Conservation (phyloP, 495 filamentous ascomycete genomes). For the Aspergillus sclerotiicarbonarius region DNA sequence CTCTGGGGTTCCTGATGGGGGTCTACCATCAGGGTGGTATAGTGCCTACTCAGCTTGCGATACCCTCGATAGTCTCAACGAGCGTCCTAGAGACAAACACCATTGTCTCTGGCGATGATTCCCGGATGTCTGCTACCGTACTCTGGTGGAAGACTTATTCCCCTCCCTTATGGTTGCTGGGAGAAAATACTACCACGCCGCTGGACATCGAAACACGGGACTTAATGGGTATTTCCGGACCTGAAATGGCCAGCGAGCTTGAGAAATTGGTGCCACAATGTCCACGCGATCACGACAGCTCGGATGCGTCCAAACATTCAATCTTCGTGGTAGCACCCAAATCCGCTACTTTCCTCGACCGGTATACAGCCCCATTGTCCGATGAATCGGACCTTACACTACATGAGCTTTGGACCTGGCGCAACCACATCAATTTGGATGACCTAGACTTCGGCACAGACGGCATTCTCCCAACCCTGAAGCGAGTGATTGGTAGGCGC, state of each 20-base stretch:
- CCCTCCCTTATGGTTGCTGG: constrained; percentile 88
- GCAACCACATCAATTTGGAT: constrained; percentile 81
- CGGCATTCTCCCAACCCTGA: constrained; percentile 71
- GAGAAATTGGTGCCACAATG: constrained; percentile 55
- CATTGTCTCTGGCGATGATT: constrained; percentile 26
- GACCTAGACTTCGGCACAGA: constrained; percentile 88
- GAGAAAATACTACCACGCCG: constrained; percentile 59
- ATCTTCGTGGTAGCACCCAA: constrained; percentile 66
- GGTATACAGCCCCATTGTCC: constrained; percentile 43
- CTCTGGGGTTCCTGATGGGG: constrained; percentile 81
- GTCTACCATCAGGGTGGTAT: constrained; percentile 93
- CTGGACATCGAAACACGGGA: constrained; percentile 65
- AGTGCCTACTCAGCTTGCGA: constrained; percentile 70
- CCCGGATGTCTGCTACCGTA: constrained; percentile 58
- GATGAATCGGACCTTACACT: constrained; percentile 30
- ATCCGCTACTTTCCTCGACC: constrained; percentile 70
- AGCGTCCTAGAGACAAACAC: constrained; percentile 13
- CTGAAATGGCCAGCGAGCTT: constrained; percentile 59
- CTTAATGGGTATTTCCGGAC: constrained; percentile 74
- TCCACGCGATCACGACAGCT: constrained; percentile 7
- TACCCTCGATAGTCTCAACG: constrained; percentile 36
- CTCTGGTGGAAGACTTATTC: constrained; percentile 99
- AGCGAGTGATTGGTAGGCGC: constrained; percentile 72
- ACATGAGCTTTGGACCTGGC: constrained; percentile 69
- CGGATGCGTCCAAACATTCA: constrained; percentile 6